Evolutionary conservation across 108 stramenopile species (phyloP), one percentile per base, ranked within the genome.

Genomic region (Discostella pseudostelligera): DNA sequence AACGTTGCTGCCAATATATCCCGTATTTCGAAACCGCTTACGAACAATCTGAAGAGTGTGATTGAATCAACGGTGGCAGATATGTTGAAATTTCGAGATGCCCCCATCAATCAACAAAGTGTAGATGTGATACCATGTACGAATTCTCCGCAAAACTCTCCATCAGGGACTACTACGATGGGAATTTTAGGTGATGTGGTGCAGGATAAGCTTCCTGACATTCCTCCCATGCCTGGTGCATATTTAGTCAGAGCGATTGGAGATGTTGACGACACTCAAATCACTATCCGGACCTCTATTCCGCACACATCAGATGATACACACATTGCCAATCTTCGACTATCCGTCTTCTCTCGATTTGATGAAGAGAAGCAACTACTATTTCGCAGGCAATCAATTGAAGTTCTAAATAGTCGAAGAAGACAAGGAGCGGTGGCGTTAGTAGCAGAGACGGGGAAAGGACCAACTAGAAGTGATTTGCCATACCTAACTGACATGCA

Each of bases 281-380:
- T 76, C 1, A 69, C 40, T 37, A 55, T 80, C 39, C 56, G 79
- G 19, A 54, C 72, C 11, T 71, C 74, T 3, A 57, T 71, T 29
- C 74, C 79, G 0, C 59, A 77, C 40, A 70, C 76, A 8, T 25
- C 39, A 25, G 88, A 91, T 63, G 89, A 94, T 64, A 54, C 80
- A 24, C 83, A 83, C 50, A 88, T 94, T 65, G 93, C 89, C 47
- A 80, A 85, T 24, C 72, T 94, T 39, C 88, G 93, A 0, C 80
- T 91, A 12, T 89, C 88, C 10, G 88, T 90, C 11, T 94, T 91
- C 55, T 83, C 84, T 9, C 66, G 83, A 13, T 87, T 88, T 55
- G 64, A 85, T 25, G 67, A 77, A 43, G 86, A 91, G 10, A 47
- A 74, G 50, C 83, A 80, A 36, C 44, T 59, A 28, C 26, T 64